These are phyloP conservation scores for Ricinus communis DNA, from an alignment of 345 rosid species.

Conservation along the genomic window DNA sequence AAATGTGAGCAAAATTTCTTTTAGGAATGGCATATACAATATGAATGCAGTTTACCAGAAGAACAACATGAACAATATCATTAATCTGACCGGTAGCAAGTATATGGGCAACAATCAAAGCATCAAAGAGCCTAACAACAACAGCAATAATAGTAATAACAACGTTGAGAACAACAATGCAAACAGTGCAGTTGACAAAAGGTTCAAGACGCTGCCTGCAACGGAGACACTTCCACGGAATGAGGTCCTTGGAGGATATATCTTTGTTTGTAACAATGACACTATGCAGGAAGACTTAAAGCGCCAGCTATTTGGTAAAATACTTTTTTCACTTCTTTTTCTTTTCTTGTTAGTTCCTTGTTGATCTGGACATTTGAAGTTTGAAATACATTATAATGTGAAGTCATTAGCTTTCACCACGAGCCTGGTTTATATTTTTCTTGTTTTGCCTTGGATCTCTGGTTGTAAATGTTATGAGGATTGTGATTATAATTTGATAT, in stretches of 20 bases:
- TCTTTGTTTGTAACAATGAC: slow-evolving; percentile 97
- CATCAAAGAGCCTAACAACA: slow-evolving; percentile 49
- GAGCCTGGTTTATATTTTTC: background rate
- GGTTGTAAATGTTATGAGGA: background rate
- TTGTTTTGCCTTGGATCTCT: background rate
- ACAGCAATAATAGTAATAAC: slow-evolving; percentile 36
- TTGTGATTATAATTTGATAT: background rate
- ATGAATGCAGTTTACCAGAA: slow-evolving; percentile 74
- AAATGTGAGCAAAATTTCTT: slow-evolving; percentile 51
- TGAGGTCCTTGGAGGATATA: slow-evolving; percentile 98
- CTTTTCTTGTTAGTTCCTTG: background rate
- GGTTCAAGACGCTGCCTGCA: slow-evolving; percentile 93
- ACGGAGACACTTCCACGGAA: slow-evolving; percentile 89
- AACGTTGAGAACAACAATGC: slow-evolving; percentile 36
- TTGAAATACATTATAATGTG: no score
- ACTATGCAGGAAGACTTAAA: slow-evolving; percentile 98
- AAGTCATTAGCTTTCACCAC: no score
- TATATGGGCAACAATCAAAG: slow-evolving; percentile 55
- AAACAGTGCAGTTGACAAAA: slow-evolving; percentile 54
- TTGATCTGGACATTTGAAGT: background rate
- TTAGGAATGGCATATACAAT: slow-evolving; percentile 54
- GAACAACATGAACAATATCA: slow-evolving; percentile 46
- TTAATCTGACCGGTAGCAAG: slow-evolving; percentile 55
- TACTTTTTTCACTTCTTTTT: background rate
- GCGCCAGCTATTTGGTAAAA: slow-evolving; percentile 92